Evolutionary conservation across 345 rosid genomes (phyloP), one percentile per base, ranked within the genome.

Genomic region (Anacardium occidentale): DNA sequence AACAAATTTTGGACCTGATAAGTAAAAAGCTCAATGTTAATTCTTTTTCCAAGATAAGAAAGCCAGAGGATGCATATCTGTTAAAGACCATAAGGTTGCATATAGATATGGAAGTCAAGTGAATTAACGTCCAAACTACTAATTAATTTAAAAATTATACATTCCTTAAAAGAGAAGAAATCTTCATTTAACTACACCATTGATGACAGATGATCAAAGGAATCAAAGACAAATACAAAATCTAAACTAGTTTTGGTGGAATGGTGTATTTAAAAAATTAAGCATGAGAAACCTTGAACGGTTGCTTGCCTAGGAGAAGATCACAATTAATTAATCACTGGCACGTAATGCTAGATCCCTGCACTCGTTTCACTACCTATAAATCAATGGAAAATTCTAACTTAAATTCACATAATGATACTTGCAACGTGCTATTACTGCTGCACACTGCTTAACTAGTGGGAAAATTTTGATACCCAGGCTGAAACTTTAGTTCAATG

Each of bases 1-100:
- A 86, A 68, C 66, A 86, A 69, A 65, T 73, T 84, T 78, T 80
- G 86, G 67, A 86, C 67, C 95, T 94, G 91, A 81, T 37, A 37
- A 78, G 78, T 32, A 76, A 76, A 47, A 62, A n/a, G 29, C 61
- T 34, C 22, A 56, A 69, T 47, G 59, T 62, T 63, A 64, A 56
- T 51, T 21, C 47, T 66, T 29, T 42, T 7, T 73, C 50, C 10
- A 55, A 48, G 53, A 26, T 12, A 55, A 66, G 72, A 62, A 44
- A 14, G 20, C 55, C 48, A 37, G 21, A 22, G 44, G 60, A 50
- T 51, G 54, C 57, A 44, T 42, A 73, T 60, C 52, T 10, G 37
- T 45, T 64, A 34, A 47, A 44, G 62, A 67, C 58, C 62, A 51
- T 10, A 7, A 58, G 32, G 29, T 13, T 57, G 32, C 37, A 37